Base-by-base conservation (phyloP, 176 grass and related monocot species). In the Bothriochloa decipiens region DNA sequence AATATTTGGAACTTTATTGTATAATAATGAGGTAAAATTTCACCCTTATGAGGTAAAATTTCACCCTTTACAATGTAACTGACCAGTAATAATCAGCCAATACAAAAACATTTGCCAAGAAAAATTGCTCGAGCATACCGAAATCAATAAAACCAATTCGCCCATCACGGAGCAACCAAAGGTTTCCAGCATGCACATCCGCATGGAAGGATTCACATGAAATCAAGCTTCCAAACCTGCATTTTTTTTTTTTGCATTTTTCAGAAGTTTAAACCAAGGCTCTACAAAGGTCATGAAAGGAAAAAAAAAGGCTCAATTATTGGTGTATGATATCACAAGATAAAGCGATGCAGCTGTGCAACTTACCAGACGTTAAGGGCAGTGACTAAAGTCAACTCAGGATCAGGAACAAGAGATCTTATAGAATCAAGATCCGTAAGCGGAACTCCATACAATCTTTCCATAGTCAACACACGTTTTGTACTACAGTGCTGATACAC, bases 351-450 rank as follows among this genome's bases (percentile, higher is more conserved):
- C 42, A 80, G 7, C 6, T 74, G 8, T 40, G 77, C 26, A 87
- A 2, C 66, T 75, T 90, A 98, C 96, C 96, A 98, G 82, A 98
- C 92, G 83, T 98, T 98, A 57, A 98, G 93, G 36, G 96, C 96
- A 68, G 92, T 98, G 67, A 98, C 89, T 80, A 95, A 68, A 85
- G 96, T 83, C 76, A 86, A 64, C 87, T 98, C 96, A 74, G 96
- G 96, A 90, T 98, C 96, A 77, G 91, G 87, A 88, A 98, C 91
- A 85, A 98, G 89, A 77, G 85, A 86, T 53, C 87, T 95, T 86
- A 98, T 93, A 40, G 96, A 95, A 85, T 98, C 96, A 77, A 98
- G 89, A 88, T 98, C 96, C 74, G 96, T 98, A 47, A 98, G 89
- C 4, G 93, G 96, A 86, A 98, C 96, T 11, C 96, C 96, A 84